These are phyloP conservation scores for Globisporangium takayamanum DNA, from an alignment of 352 stramenopile species.

Conservation along the genomic window DNA sequence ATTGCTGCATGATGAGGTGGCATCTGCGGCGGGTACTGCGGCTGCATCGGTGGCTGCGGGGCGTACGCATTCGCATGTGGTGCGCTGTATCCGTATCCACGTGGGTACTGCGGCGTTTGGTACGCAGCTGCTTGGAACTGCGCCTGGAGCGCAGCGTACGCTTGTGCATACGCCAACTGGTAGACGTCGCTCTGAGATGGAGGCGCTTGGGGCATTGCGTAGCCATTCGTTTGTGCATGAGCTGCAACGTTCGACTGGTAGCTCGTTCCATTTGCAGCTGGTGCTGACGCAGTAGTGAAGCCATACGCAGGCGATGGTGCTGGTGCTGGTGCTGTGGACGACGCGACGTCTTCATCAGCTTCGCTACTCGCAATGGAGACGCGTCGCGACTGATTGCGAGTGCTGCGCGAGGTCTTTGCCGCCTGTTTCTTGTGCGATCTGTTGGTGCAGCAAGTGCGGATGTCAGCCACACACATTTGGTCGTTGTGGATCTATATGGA, in stretches of 20 bases:
- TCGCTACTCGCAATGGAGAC: slow-evolving; percentile 20
- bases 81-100: slow-evolving; percentile 8
- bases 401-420: slow-evolving; percentile 9
- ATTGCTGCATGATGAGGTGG: slow-evolving; percentile 6
- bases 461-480: too few species aligned
- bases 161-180: slow-evolving; percentile 59
- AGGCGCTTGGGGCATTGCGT: not conserved
- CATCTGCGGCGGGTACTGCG: slow-evolving; percentile 7
- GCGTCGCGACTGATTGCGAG: slow-evolving; percentile 20
- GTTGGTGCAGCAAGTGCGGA: not conserved
- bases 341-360: slow-evolving; percentile 15
- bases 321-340: not conserved
- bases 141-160: slow-evolving; percentile 54
- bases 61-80: slow-evolving; percentile 14
- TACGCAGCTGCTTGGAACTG: slow-evolving; percentile 34
- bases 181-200: slow-evolving; percentile 32
- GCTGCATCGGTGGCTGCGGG: slow-evolving; percentile 9
- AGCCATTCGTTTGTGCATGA: not conserved
- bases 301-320: not conserved
- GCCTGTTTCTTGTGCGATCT: slow-evolving; percentile 20
- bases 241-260: not conserved
- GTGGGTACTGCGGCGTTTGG: slow-evolving; percentile 6
- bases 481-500: not conserved
- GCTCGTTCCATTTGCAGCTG: not conserved
- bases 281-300: not conserved